Evolutionary conservation across 2,329 filamentous ascomycete genomes (phyloP), one percentile per base, ranked within the genome.

Genomic region (Hymenoscyphus fraxineus): DNA sequence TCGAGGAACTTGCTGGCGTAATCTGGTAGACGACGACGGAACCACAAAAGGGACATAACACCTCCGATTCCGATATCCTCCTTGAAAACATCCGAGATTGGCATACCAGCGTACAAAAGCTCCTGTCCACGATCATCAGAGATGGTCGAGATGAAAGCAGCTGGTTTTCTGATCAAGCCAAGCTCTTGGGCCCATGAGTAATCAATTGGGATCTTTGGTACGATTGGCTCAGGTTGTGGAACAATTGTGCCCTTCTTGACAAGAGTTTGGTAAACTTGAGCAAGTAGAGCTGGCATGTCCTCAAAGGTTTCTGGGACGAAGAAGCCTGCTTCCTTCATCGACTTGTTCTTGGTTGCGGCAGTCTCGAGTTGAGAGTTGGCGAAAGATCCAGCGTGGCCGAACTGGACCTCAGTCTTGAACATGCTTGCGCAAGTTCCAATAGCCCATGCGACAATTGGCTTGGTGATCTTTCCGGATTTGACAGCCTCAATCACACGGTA

Each of bases 361-460:
- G 95, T 98, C 87, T 99, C 95, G 74, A 99, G 92, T 81, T 97
- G 91, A 65, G 95, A 99, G 88, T 99, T 99, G 85, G 95, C 95
- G 73, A 97, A 97, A 62, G 95, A 93, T 81, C 95, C 95, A 75
- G 95, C 95, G 83, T 99, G 95, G 76, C 95, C 95, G 82, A 99
- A 99, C 81, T 99, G 95, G 57, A 99, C 95, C 84, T 99, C 95
- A 51, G 95, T 99, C 89, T 97, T 98, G 85, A 99, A 96, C 93
- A 99, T 95, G 86, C 92, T 94, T 69, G 95, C 95, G 80, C 96
- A 97, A 74, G 95, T 99, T 84, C 95, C 95, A 76, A 99, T 99
- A 72, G 95, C 95, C 95, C 95, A 99, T 55, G 95, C 95, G 67
- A 99, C 93, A 76, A 99, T 95, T 75, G 95, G 95, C 88, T 99